Evolutionary conservation across 495 filamentous ascomycete species (phyloP), one percentile per base, ranked within the genome.

Genomic region (Lasiosphaeria miniovina): DNA sequence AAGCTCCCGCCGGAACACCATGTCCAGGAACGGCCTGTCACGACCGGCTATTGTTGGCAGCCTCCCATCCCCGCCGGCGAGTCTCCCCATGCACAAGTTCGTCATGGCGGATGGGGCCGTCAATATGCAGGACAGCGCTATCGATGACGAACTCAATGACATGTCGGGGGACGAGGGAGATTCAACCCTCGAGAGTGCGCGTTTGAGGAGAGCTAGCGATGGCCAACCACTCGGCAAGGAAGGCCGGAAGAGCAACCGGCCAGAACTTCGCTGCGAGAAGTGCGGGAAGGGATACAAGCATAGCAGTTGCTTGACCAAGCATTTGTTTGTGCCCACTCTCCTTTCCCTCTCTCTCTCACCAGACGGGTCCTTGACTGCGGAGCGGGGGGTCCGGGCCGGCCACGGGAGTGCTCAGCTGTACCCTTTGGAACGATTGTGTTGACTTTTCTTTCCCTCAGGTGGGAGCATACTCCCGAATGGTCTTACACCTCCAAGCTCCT

Each of bases 231-330:
- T 91, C 64, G 80, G 79, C 65, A 94, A 91, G 76, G 90, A 91
- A 63, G 85, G 84, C 66, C 91, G 87, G 73, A 88, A 86, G 73
- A 78, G 78, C 73, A 88, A 80, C 70, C 83, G 86, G 66, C 84
- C 86, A 65, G 93, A 97, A 72, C 83, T 98, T 69, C 89, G 90
- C 76, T 98, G 94, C 79, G 93, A 97, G 70, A 94, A 90, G 76
- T 98, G 94, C 82, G 94, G 94, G 75, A 98, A 98, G 83, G 92
- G 90, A 78, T 98, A 98, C 86, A 98, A 98, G 88, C 94, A 98
- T 85, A 93, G 93, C 86, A 98, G 95, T 82, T 98, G 94, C 88
- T 87, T 98, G 81, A 94, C 90, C 74, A 98, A 98, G 86, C 94
- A 98, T 88, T 91, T 97, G 94, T 98, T 88, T 86, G 94, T 97